phyloP scores from a whole-genome alignment of 2,329 filamentous ascomycete genomes.

The Colletotrichum agaves region DNA sequence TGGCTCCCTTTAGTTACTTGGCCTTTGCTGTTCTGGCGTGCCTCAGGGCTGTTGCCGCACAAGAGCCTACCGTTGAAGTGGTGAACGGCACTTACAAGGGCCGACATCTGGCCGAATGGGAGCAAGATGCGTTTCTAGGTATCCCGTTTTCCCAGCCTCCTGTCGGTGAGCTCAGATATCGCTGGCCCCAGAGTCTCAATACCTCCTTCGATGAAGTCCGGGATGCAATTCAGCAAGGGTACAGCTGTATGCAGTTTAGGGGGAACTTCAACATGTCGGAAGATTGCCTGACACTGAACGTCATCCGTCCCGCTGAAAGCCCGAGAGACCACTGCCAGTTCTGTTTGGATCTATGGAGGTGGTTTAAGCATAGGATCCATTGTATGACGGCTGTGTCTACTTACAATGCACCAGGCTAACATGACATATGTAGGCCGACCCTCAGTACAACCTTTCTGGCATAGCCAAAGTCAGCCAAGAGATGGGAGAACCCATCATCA shows the following conservation, averaged over 20 bases:
- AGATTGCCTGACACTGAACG: slow-evolving; percentile 58
- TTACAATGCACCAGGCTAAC: background rate
- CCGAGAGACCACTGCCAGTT: slow-evolving; percentile 51
- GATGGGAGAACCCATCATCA: slow-evolving; percentile 64
- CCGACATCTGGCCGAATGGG: slow-evolving; percentile 45
- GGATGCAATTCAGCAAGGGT: slow-evolving; percentile 54
- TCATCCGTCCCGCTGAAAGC: slow-evolving; percentile 53
- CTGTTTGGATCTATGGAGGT: slow-evolving; percentile 69
- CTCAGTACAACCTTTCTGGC: slow-evolving; percentile 72
- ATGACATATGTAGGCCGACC: slow-evolving; percentile 48
- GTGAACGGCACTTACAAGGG: slow-evolving; percentile 50
- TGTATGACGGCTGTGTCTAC: background rate
- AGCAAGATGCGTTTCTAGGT: slow-evolving; percentile 54
- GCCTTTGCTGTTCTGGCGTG: slow-evolving; percentile 23
- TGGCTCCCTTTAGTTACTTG: slow-evolving; percentile 19
- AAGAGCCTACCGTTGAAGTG: slow-evolving; percentile 39
- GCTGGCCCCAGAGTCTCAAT: slow-evolving; percentile 51
- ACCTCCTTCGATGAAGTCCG: slow-evolving; percentile 51
- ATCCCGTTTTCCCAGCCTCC: slow-evolving; percentile 50
- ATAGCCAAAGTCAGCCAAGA: slow-evolving; percentile 65
- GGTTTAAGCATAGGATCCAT: slow-evolving; percentile 62
- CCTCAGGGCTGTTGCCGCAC: slow-evolving; percentile 9
- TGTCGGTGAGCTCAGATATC: slow-evolving; percentile 48
- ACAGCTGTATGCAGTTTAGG: slow-evolving; percentile 59
- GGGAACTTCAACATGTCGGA: slow-evolving; percentile 56